Base-by-base conservation (phyloP, 768 basidiomycete species). In the Pisolithus tinctorius region DNA sequence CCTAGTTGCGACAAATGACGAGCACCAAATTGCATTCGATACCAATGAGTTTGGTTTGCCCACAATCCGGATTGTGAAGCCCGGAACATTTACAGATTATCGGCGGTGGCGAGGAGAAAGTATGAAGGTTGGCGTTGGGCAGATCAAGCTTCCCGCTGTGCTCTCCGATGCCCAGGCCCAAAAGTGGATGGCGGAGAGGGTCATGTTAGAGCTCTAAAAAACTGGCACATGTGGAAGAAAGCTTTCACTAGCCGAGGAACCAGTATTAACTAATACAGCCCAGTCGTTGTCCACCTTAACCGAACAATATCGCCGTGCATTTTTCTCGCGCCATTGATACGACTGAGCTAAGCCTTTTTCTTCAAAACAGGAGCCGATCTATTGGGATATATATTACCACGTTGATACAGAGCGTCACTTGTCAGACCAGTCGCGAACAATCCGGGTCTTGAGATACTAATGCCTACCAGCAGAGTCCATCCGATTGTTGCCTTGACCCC, bases 61-160 rank as follows among this genome's bases (percentile, higher is more conserved):
- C 1, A 59, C 52, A 20, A 38, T 59, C 41, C 52, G 54, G 20
- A 20, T 20, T 20, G 20, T 20, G 20, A 20, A 20, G 20, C 20
- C 20, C 2, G 20, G 56, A 23, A 54, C 52, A 14, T 55, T 53
- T 38, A 27, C 34, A 45, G 50, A 54, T 29, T 57, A 50, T 25
- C 43, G 54, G 37, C 25, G 23, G 44, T 50, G 49, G 51, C 52
- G 17, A 37, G 50, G 45, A 11, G 50, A 61, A 37, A 36, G n/a
- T 9, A 42, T 53, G 44, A 48, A 46, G 10, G 44, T 50, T 30
- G 51, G 54, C 26, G 14, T 54, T 1, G 50, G 52, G 4, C 60
- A 59, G 50, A 31, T 46, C 37, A 50, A 56, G 39, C 41, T 56
- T 13, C 55, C 55, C 0, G 38, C 38, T 11, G 38, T 56, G 1